Conservation (phyloP, 2,329 filamentous ascomycete species). For the Aureobasidium sp. region DNA sequence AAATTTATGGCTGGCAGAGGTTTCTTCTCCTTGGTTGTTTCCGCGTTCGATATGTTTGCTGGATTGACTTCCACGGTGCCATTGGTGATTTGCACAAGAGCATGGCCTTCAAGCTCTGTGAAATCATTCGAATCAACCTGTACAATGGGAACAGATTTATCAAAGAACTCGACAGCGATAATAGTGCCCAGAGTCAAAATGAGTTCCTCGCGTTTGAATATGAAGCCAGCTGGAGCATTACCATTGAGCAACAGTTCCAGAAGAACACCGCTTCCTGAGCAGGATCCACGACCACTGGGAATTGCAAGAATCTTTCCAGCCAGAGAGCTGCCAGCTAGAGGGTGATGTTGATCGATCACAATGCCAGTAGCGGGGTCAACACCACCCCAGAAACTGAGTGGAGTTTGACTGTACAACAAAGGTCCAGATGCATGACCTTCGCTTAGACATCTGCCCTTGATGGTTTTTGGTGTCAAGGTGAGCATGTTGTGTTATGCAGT, state of each 20-base stretch:
- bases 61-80: not conserved
- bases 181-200: slow-evolving; percentile 42
- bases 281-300: slow-evolving; percentile 42
- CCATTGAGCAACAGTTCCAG: slow-evolving; percentile 39
- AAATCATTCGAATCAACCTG: slow-evolving; percentile 22
- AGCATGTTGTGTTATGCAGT: not conserved
- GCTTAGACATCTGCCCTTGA: not conserved
- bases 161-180: slow-evolving; percentile 37
- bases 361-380: slow-evolving; percentile 35
- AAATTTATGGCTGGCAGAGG: not conserved
- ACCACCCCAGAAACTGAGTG: slow-evolving; percentile 43
- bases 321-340: slow-evolving; percentile 30
- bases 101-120: not conserved
- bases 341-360: slow-evolving; percentile 40
- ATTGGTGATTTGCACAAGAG: not conserved
- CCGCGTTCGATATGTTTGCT: not conserved
- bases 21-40: not conserved
- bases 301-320: slow-evolving; percentile 35
- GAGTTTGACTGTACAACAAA: not conserved
- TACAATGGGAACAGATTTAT: slow-evolving; percentile 35
- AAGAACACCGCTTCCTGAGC: slow-evolving; percentile 40
- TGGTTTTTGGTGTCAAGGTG: not conserved
- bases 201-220: slow-evolving; percentile 38
- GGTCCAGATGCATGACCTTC: not conserved
- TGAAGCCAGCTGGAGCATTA: slow-evolving; percentile 33